Conservation (phyloP, 2,329 filamentous ascomycete genomes). For the Xylariales sp. region DNA sequence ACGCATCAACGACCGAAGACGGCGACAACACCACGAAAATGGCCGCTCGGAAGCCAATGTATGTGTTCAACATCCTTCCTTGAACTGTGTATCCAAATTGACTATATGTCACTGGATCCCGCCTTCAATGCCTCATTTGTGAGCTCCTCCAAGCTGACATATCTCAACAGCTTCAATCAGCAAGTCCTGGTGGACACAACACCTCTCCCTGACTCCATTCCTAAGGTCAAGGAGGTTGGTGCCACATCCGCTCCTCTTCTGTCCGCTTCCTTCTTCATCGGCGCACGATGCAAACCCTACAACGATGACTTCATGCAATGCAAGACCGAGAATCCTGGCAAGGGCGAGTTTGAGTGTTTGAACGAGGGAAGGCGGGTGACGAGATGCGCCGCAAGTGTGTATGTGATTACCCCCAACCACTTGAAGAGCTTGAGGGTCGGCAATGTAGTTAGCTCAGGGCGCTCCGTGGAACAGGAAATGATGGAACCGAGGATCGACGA, state of each 20-base stretch:
- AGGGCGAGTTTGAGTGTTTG: slow-evolving; percentile 90
- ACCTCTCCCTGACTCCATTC: slow-evolving; percentile 86
- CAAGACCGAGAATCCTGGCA: slow-evolving; percentile 89
- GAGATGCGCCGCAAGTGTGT: slow-evolving; percentile 94
- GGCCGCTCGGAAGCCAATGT: slow-evolving; percentile 58
- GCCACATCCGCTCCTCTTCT: slow-evolving; percentile 87
- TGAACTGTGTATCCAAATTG: not conserved
- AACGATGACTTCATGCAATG: slow-evolving; percentile 99
- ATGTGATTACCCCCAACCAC: slow-evolving; percentile 43
- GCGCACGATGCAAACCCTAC: slow-evolving; percentile 87
- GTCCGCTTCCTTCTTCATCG: slow-evolving; percentile 94
- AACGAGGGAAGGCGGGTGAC: slow-evolving; percentile 96
- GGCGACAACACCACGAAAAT: slow-evolving; percentile 37
- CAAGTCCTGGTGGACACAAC: slow-evolving; percentile 91
- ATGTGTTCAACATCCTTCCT: slow-evolving; percentile 20
- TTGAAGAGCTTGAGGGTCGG: too few relatives aligned
- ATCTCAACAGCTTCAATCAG: slow-evolving; percentile 78
- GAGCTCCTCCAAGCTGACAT: not conserved
- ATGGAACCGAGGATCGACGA: too few relatives aligned
- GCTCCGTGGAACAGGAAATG: too few relatives aligned
- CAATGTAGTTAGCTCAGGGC: too few relatives aligned
- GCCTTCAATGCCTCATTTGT: not conserved
- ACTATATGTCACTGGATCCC: not conserved
- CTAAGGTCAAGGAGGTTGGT: slow-evolving; percentile 89
- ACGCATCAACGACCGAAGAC: slow-evolving; percentile 8